These are phyloP conservation scores for Triangularia setosa DNA, from an alignment of 2,329 filamentous ascomycete species.

Conservation along the genomic window DNA sequence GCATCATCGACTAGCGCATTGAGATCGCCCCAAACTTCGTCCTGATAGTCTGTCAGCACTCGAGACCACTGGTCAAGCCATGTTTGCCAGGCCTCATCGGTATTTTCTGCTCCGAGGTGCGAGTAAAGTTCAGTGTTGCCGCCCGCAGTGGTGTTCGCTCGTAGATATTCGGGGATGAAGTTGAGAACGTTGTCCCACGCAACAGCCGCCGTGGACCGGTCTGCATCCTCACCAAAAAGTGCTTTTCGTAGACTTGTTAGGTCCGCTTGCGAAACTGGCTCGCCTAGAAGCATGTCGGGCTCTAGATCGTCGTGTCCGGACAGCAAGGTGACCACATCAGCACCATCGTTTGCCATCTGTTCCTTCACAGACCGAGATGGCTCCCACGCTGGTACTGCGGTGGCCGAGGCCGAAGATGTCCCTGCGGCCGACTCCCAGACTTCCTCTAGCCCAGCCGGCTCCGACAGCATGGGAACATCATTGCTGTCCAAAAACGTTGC, in stretches of 20 bases:
- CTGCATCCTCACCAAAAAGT: slow-evolving; percentile 34
- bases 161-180: slow-evolving; percentile 43
- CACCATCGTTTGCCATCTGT: slow-evolving; percentile 36
- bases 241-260: slow-evolving; percentile 34
- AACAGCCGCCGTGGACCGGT: slow-evolving; percentile 14
- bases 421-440: slow-evolving; percentile 17
- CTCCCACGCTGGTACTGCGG: background rate
- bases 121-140: slow-evolving; percentile 16
- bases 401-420: background rate
- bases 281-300: slow-evolving; percentile 26
- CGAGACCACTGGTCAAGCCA: slow-evolving; percentile 56
- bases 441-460: slow-evolving; percentile 18
- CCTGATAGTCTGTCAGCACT: slow-evolving; percentile 54
- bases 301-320: slow-evolving; percentile 26
- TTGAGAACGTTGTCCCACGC: slow-evolving; percentile 48
- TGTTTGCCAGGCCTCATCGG: slow-evolving; percentile 36
- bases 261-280: slow-evolving; percentile 30
- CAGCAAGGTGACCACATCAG: slow-evolving; percentile 39
- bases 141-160: background rate
- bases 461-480: slow-evolving; percentile 21
- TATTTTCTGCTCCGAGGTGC: slow-evolving; percentile 39
- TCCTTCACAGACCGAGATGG: slow-evolving; percentile 29
- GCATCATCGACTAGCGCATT: slow-evolving; percentile 54
- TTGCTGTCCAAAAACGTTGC: slow-evolving; percentile 34
- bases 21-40: slow-evolving; percentile 67